Evolutionary conservation across 148 eudicot genomes (phyloP), one percentile per base, ranked within the genome.

Genomic region (Vaccinium corymbosum): DNA sequence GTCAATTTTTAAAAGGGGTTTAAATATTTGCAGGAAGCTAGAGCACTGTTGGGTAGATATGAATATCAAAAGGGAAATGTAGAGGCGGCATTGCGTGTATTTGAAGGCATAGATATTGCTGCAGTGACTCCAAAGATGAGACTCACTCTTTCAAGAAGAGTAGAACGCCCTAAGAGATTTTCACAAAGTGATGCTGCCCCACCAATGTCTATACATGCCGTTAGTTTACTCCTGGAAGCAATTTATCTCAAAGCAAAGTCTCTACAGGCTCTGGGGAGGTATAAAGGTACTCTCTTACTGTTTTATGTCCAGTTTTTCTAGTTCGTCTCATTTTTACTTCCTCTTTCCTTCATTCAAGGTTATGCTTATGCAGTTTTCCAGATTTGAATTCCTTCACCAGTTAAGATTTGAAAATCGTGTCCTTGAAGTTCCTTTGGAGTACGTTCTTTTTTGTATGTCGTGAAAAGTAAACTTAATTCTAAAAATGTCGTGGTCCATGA

Each of bases 61-160:
- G 99, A 97, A 86, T 94, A 92, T 87, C 97, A 93, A 82, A 94
- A 93, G 86, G 99, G 99, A 83, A 97, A 97, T 78, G 57, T 93
- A 74, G 97, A 94, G 88, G 94, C 93, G 88, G 99, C 99, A 61
- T 85, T 97, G 70, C 98, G 92, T 80, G 99, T 97, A 76, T 94
- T 97, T 87, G 97, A 94, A 92, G 99, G 98, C 68, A 97, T 97
- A 64, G 94, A 97, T 86, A 87, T 92, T 72, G 84, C 90, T 84
- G 83, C 93, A 78, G 87, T 92, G 35, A 83, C 91, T 86, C 93
- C 99, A 50, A 94, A 89, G 82, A 91, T 97, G 77, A 94, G 89
- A 89, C 74, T 82, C 57, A 81, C 95, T 61, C 95, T 97, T 72
- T 85, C 92, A 42, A 90, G 82, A 81, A 82, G 86, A 85, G 85